phyloP scores from a whole-genome alignment of 345 rosid species.

The Chamaenerion angustifolium region DNA sequence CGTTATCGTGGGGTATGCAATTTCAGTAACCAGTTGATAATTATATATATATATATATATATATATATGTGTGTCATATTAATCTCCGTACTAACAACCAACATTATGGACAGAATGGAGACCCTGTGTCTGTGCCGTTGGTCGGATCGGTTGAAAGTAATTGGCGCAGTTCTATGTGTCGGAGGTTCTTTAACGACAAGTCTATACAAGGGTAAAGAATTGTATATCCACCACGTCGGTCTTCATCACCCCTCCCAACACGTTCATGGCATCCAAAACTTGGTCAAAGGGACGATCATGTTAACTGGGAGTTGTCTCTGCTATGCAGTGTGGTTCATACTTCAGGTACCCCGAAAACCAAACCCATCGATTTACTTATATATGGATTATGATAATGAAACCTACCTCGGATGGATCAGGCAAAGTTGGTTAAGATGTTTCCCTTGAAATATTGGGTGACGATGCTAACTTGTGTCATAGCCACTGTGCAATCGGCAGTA shows the following conservation, averaged over 20 bases:
- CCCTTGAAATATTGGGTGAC: constrained; percentile 31
- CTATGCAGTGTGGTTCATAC: constrained; percentile 26
- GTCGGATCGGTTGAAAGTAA: constrained; percentile 23
- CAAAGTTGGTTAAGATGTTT: constrained; percentile 17
- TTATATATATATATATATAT: no score
- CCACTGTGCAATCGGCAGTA: constrained; percentile 16
- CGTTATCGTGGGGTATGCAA: constrained; percentile 16
- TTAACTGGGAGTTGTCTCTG: constrained; percentile 19
- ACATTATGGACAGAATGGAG: constrained; percentile 17
- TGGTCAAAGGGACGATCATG: constrained; percentile 24
- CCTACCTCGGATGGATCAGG: no score
- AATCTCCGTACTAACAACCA: background rate
- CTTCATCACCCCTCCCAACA: background rate
- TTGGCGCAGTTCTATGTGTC: constrained; percentile 26
- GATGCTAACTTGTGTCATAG: constrained; percentile 28
- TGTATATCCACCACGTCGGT: constrained; percentile 8
- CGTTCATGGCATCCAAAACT: constrained; percentile 1
- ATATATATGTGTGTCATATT: no score
- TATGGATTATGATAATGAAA: no score
- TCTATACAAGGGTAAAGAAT: constrained; percentile 22
- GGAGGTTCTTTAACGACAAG: constrained; percentile 22
- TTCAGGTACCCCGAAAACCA: no score
- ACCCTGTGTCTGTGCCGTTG: constrained; percentile 10
- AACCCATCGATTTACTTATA: no score
- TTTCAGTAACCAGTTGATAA: no score